Percentiles rank a stretch among this genome's conserved stretches.
phyloP scores from a whole-genome alignment of 306 rosid genomes.

The Delonix regia region DNA sequence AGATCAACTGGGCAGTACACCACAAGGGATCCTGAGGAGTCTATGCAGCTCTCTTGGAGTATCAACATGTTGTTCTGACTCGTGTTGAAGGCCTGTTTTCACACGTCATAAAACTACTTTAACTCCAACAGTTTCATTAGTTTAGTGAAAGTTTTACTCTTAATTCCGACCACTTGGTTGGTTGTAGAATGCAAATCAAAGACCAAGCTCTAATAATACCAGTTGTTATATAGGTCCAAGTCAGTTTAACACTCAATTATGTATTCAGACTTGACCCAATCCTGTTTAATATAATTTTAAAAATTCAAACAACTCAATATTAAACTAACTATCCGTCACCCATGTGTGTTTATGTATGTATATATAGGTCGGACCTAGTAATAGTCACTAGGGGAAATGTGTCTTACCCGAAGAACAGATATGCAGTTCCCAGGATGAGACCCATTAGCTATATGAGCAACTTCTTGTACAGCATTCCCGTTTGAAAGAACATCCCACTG shows the following conservation, averaged over 20 bases:
- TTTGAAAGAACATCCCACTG: slow-evolving; percentile 97
- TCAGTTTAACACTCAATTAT: no score
- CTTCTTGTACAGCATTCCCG: slow-evolving; percentile 86
- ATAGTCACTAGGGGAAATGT: neutral
- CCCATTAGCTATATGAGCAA: slow-evolving; percentile 94
- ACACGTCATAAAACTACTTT: neutral
- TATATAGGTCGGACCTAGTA: no score
- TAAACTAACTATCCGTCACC: no score
- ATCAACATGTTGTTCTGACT: slow-evolving; percentile 92
- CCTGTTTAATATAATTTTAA: no score
- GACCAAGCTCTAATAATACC: neutral
- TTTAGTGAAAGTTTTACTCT: neutral
- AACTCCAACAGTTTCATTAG: neutral
- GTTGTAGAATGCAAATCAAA: neutral
- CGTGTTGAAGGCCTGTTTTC: slow-evolving; percentile 71
- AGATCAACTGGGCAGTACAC: slow-evolving; percentile 89
- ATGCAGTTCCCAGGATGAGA: slow-evolving; percentile 92
- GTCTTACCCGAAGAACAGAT: slow-evolving; percentile 78
- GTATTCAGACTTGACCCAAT: no score
- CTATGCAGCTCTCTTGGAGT: slow-evolving; percentile 96
- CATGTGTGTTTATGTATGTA: no score
- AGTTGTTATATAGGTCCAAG: neutral
- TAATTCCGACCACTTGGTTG: neutral
- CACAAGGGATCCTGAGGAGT: slow-evolving; percentile 81
- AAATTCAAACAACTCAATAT: no score